phyloP scores from a whole-genome alignment of 768 basidiomycete genomes.

The Boletus sp. region DNA sequence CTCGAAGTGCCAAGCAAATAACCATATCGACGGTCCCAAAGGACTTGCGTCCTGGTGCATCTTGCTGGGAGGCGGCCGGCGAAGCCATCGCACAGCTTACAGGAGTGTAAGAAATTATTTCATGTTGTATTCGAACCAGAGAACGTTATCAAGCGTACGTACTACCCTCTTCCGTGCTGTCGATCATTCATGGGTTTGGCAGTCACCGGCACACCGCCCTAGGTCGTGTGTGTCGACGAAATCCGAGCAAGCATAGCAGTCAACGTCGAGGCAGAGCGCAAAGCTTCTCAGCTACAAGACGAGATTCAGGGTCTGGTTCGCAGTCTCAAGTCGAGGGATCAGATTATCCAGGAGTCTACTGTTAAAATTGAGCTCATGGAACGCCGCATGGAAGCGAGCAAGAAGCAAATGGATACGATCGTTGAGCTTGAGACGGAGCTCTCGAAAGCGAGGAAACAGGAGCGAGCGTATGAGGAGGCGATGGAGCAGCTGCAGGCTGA shows the following conservation, averaged over 20 bases:
- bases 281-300: constrained; percentile 80
- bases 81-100: constrained; percentile 66
- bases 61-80: constrained; percentile 76
- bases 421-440: constrained; percentile 78
- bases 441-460: constrained; percentile 79
- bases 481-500: constrained; percentile 92
- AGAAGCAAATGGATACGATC: constrained; percentile 86
- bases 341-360: constrained; percentile 78
- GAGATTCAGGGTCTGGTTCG: constrained; percentile 87
- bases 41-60: constrained; percentile 57
- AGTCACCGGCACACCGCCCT: constrained; percentile 80
- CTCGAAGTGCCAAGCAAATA: constrained; percentile 74
- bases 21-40: constrained; percentile 69
- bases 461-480: constrained; percentile 86
- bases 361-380: constrained; percentile 98
- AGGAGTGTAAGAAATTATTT: constrained; percentile 66
- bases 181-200: neutral
- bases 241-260: constrained; percentile 79
- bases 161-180: neutral
- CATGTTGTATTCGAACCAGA: constrained; percentile 72
- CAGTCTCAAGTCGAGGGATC: constrained; percentile 83
- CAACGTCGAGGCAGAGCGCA: constrained; percentile 91
- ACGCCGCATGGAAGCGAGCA: constrained; percentile 84
- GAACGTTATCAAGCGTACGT: constrained; percentile 74
- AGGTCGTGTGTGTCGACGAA: constrained; percentile 77